Evolutionary conservation across 73 alveolate genomes (phyloP).

Genomic region (Paramecium primaurelia): DNA sequence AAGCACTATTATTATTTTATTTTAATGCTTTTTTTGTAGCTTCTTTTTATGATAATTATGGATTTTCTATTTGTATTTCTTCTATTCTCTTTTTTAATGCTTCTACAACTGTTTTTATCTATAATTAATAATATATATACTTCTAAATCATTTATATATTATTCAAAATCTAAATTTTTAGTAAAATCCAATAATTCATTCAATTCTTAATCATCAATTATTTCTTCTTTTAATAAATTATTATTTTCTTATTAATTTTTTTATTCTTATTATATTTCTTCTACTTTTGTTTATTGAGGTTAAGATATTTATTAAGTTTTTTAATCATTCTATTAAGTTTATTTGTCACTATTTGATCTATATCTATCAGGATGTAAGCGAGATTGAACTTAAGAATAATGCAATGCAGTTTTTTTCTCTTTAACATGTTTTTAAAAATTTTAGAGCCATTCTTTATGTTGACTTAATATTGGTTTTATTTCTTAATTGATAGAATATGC

Average conservation of each 20-base stretch:
- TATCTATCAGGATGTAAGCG: neutral
- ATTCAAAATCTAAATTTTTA: slow-evolving; percentile 21
- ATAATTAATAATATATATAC: neutral
- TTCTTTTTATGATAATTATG: neutral
- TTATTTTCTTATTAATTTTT: neutral
- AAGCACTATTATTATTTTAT: neutral
- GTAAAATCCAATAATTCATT: neutral
- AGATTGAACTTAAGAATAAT: neutral
- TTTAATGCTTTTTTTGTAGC: neutral
- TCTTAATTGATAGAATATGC: neutral
- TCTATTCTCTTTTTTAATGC: slow-evolving; percentile 29
- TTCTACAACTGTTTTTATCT: slow-evolving; percentile 22
- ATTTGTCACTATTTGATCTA: neutral
- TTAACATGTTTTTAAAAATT: neutral
- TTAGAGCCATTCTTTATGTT: slow-evolving; percentile 31
- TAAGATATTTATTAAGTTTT: neutral
- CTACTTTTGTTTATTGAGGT: neutral
- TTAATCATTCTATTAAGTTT: neutral
- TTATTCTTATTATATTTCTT: neutral
- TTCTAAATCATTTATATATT: slow-evolving; percentile 16
- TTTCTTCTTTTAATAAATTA: neutral
- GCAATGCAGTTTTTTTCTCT: slow-evolving; percentile 3
- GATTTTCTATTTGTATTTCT: neutral
- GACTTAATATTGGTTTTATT: neutral
- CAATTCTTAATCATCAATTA: slow-evolving; percentile 26